phyloP scores from a whole-genome alignment of 2,329 filamentous ascomycete genomes.

The Scopulariopsis brevicaulis region DNA sequence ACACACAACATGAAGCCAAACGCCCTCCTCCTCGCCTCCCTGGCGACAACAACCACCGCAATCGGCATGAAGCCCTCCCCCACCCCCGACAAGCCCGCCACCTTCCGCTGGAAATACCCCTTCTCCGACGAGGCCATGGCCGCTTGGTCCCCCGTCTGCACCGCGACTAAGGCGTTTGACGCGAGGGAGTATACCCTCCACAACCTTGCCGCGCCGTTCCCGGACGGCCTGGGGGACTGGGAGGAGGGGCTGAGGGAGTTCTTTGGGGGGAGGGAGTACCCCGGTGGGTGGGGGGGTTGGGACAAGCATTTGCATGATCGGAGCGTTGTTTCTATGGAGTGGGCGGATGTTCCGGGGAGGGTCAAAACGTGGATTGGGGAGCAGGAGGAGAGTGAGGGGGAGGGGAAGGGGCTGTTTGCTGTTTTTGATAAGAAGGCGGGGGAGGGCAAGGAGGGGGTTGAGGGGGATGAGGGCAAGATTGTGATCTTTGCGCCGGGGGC shows the following conservation, averaged over 20 bases:
- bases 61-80: slow-evolving; percentile 15
- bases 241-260: slow-evolving; percentile 25
- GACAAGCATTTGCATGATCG: slow-evolving; percentile 40
- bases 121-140: slow-evolving; percentile 18
- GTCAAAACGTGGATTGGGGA: slow-evolving; percentile 37
- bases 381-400: slow-evolving; percentile 20
- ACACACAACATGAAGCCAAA: neutral
- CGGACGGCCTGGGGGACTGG: slow-evolving; percentile 26
- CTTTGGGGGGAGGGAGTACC: slow-evolving; percentile 30
- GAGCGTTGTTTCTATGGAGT: slow-evolving; percentile 33
- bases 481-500: slow-evolving; percentile 42
- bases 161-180: slow-evolving; percentile 19
- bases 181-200: slow-evolving; percentile 30
- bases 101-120: slow-evolving; percentile 29
- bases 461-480: slow-evolving; percentile 23
- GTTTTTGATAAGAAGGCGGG: slow-evolving; percentile 24
- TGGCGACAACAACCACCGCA: slow-evolving; percentile 12
- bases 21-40: slow-evolving; percentile 1
- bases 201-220: slow-evolving; percentile 24
- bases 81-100: slow-evolving; percentile 20
- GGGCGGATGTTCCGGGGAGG: slow-evolving; percentile 26
- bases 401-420: slow-evolving; percentile 26
- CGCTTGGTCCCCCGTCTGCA: slow-evolving; percentile 22
- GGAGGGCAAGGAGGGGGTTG: slow-evolving; percentile 23
- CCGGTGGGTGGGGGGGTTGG: slow-evolving; percentile 38